These are phyloP conservation scores for Fusarium mangiferae DNA, from an alignment of 2,329 filamentous ascomycete species.

Conservation along the genomic window DNA sequence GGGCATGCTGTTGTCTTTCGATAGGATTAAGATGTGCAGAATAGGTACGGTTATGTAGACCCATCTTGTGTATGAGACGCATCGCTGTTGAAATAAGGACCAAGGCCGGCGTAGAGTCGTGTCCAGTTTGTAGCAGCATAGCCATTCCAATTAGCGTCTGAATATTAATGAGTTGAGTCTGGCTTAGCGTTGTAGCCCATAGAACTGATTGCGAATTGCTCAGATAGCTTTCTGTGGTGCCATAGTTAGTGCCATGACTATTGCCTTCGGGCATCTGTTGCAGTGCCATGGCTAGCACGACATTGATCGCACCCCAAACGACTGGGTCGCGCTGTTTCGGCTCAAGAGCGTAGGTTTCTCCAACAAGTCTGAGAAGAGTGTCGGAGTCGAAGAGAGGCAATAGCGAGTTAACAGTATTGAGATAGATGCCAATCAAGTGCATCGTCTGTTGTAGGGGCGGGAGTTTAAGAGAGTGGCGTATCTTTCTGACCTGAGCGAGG, in stretches of 20 bases:
- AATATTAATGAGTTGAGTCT: neutral
- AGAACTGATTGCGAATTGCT: neutral
- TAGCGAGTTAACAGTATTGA: neutral
- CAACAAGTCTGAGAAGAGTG: neutral
- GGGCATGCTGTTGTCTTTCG: neutral
- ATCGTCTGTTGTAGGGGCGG: neutral
- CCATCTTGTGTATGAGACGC: slow-evolving; percentile 3
- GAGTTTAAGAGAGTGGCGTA: neutral
- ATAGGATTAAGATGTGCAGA: neutral
- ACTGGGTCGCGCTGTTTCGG: neutral
- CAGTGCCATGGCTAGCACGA: slow-evolving; percentile 1
- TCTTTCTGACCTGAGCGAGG: neutral
- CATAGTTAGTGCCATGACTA: neutral
- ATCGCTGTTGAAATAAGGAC: slow-evolving; percentile 1
- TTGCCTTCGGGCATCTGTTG: neutral
- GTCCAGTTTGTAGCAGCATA: neutral
- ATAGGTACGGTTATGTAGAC: neutral
- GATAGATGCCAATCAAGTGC: slow-evolving; percentile 5
- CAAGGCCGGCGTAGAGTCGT: neutral
- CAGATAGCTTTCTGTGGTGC: neutral
- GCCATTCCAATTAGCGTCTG: slow-evolving; percentile 16
- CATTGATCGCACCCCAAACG: slow-evolving; percentile 4
- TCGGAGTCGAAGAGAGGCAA: slow-evolving; percentile 3
- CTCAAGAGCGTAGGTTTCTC: neutral
- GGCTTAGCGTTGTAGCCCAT: neutral